These are phyloP conservation scores for Amaranthus hypochondriacus DNA, from an alignment of 148 eudicot species.

Conservation along the genomic window DNA sequence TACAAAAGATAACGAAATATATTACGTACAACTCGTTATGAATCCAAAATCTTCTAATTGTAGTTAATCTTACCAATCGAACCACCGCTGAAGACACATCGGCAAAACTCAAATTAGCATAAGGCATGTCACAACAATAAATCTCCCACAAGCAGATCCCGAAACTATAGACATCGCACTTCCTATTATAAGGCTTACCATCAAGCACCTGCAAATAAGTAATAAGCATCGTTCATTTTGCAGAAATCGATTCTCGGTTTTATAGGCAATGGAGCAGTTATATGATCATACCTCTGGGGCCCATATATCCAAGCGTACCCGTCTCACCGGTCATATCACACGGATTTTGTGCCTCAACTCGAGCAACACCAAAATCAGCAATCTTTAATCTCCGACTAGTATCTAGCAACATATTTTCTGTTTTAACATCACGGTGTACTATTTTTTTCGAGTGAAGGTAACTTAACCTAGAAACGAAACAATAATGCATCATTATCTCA, in stretches of 20 bases:
- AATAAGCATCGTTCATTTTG: neutral
- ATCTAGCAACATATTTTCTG: conserved; percentile 83
- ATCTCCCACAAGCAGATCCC: conserved; percentile 95
- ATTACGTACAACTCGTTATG: neutral
- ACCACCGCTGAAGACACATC: conserved; percentile 76
- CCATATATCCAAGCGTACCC: conserved; percentile 93
- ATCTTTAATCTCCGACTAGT: conserved; percentile 51
- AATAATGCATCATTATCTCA: neutral
- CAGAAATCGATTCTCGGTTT: too few relatives aligned
- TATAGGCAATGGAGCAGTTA: too few relatives aligned
- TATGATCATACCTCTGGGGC: conserved; percentile 68
- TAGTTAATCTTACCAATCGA: conserved; percentile 47
- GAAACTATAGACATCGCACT: conserved; percentile 91
- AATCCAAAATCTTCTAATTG: neutral
- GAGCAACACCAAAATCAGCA: conserved; percentile 97
- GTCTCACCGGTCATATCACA: conserved; percentile 95
- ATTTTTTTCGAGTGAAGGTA: conserved; percentile 84
- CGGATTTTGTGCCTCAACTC: conserved; percentile 93
- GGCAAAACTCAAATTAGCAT: conserved; percentile 72
- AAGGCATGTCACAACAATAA: conserved; percentile 91
- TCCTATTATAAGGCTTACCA: conserved; percentile 83
- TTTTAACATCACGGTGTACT: conserved; percentile 91
- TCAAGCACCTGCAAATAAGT: conserved; percentile 61
- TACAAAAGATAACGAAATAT: conserved; percentile 15
- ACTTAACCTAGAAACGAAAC: conserved; percentile 46